Conservation (phyloP, 208 protist species). For the Tritrichomonas musculus region DNA sequence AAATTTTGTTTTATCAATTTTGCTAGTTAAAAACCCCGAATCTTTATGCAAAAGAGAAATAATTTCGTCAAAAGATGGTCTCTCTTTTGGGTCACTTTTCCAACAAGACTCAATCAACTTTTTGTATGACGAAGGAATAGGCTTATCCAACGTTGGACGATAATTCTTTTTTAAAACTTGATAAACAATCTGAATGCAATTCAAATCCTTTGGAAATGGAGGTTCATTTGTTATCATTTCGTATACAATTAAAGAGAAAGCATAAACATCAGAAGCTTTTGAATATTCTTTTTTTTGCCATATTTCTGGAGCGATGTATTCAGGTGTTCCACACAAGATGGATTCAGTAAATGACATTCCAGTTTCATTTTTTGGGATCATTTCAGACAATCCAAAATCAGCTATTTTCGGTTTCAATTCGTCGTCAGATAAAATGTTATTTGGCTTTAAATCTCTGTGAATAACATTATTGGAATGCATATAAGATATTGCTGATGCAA, state of each 20-base stretch:
- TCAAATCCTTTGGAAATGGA: not conserved
- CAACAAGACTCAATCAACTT: not conserved
- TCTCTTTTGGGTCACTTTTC: not conserved
- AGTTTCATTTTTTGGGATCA: not conserved
- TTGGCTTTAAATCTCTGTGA: not conserved
- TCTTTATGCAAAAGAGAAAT: too few relatives aligned
- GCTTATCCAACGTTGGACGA: not conserved
- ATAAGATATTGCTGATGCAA: not conserved
- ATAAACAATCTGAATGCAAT: too few relatives aligned
- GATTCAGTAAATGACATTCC: too few relatives aligned
- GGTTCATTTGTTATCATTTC: not conserved
- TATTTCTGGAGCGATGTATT: slow-evolving; percentile 1
- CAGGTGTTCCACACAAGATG: not conserved
- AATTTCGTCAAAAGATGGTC: slow-evolving; percentile 16
- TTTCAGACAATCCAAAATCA: not conserved
- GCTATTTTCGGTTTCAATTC: not conserved
- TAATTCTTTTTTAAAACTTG: not conserved
- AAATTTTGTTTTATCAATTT: too few relatives aligned
- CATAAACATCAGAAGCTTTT: not conserved
- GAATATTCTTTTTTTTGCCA: not conserved
- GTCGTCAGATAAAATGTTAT: not conserved
- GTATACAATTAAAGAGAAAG: not conserved
- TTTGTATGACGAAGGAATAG: not conserved
- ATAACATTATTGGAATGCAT: not conserved
- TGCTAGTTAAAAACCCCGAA: too few relatives aligned